Evolutionary conservation across 2,329 filamentous ascomycete species (phyloP), one percentile per base, ranked within the genome.

Genomic region (Moelleriella libera): DNA sequence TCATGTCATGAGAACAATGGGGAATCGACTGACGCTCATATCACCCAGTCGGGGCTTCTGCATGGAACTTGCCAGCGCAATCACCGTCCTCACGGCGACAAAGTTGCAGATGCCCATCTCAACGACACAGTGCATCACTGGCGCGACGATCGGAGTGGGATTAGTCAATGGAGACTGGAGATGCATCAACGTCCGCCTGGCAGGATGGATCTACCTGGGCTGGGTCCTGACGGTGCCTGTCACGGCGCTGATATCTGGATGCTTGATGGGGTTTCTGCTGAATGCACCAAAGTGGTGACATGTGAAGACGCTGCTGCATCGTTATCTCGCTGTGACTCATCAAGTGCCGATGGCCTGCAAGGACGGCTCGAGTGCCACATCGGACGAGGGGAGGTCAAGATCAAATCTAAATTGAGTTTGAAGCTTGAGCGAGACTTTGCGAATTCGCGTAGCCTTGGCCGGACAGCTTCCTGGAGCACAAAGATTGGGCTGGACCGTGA

Each of bases 1-100:
- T 60, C 76, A 80, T 55, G 78, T 81, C 55, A 78, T 78, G 71
- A 67, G 71, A 46, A 71, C 70, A 44, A 66, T 77, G 48, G 74
- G 74, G 7, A 77, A 76, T 60, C 67, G 72, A 41, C 66, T 77
- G 51, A 77, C 74, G 11, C 65, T 74, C 21, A 73, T 76, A 55
- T 75, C 71, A 7, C 74, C 74, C 2, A 68, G 66, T 4, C 65
- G 74, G 50, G 74, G 74, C 9, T 73, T 68, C 56, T 70, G 64
- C 49, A 72, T 72, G 68, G 70, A 73, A 54, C 63, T 74, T 48
- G 68, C 67, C 40, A 71, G 69, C 44, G 71, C 72, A 10, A 63
- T 75, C 49, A 76, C 72, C 4, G 68, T 77, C 46, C 65, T 78
- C 43, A 63, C 78, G 54, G 72, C 74, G 28, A 76, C 75, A 28